phyloP scores from a whole-genome alignment of 495 filamentous ascomycete species.

The Podospora didyma region DNA sequence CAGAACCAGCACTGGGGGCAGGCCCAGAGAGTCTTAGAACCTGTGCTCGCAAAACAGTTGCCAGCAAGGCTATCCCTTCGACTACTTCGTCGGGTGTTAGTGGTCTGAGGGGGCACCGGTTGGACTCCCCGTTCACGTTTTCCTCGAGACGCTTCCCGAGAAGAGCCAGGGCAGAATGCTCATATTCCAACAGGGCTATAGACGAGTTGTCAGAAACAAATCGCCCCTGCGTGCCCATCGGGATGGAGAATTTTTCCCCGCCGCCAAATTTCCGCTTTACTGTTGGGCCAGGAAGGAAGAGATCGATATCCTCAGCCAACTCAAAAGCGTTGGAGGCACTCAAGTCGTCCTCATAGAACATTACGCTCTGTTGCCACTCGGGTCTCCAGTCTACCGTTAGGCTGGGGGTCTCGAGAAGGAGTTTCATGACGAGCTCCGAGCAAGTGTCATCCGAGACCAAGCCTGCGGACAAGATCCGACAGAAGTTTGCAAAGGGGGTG shows the following conservation, averaged over 20 bases:
- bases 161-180: conserved; percentile 73
- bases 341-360: conserved; percentile 78
- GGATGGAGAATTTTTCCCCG: conserved; percentile 48
- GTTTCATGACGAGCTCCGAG: conserved; percentile 44
- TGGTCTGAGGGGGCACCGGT: conserved; percentile 28
- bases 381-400: conserved; percentile 65
- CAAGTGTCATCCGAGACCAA: conserved; percentile 44
- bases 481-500: conserved; percentile 63
- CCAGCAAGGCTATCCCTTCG: conserved; percentile 38
- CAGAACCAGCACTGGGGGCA: conserved; percentile 15
- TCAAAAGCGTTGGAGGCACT: conserved; percentile 63
- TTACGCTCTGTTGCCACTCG: conserved; percentile 60
- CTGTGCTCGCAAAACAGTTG: conserved; percentile 39
- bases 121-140: conserved; percentile 38
- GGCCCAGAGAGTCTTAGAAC: conserved; percentile 22
- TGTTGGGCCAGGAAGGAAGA: conserved; percentile 41
- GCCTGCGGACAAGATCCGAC: conserved; percentile 34
- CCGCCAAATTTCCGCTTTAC: conserved; percentile 24
- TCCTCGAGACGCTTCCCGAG: conserved; percentile 69
- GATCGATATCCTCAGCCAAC: conserved; percentile 47
- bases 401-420: conserved; percentile 59
- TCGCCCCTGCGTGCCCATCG: conserved; percentile 62
- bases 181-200: conserved; percentile 57
- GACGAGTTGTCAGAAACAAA: conserved; percentile 60
- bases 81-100: conserved; percentile 34